Base-by-base conservation (phyloP, 306 rosid species). In the Sechiopsis laciniata region DNA sequence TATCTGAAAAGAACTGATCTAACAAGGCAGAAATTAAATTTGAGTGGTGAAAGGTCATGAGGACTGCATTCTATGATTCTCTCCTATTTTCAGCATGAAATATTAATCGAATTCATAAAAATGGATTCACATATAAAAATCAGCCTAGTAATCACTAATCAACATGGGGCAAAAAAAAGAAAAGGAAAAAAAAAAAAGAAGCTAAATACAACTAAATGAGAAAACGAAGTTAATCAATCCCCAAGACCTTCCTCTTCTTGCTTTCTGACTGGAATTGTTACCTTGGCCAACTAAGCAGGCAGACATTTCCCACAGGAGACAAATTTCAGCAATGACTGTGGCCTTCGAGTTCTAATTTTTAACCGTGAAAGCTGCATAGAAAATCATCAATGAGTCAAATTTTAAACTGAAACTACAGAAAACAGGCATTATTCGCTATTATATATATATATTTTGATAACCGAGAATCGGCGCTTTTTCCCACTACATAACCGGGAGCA, bases 301-400 rank as follows among this genome's bases (percentile, higher is more conserved):
- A 91, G 89, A 82, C 97, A 91, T 71, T 73, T 89, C 73, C 99
- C 99, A 61, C 99, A 95, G 21, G 96, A 83, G 14, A 95, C 91
- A 63, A 95, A 86, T 72, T 91, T 88, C 86, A 91, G 84, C 85
- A 95, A 76, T 3, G 97, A 80, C 61, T 66, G 91, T 42, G 97
- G 81, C 79, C 76, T 87, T 55, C 90, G 81, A 24, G 83, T 75
- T 78, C 88, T 84, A 45, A 85, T 79, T 80, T 82, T 91, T 86
- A 88, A 87, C 54, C 95, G 91, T 8, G 99, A 95, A 76, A 91
- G 92, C 99, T 95, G 99, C 87, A 82, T 71, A 77, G 61, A 22
- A 78, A 83, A 60, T 76, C 24, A 58, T 51, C 48, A 77, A 66
- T 84, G 55, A 87, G 78, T 67, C 72, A 32, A 70, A 60, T 52